Percentiles rank a stretch among this genome's conserved stretches.
Evolutionary conservation across 2,329 filamentous ascomycete species (phyloP).

Genomic region (Elsinoe australis): DNA sequence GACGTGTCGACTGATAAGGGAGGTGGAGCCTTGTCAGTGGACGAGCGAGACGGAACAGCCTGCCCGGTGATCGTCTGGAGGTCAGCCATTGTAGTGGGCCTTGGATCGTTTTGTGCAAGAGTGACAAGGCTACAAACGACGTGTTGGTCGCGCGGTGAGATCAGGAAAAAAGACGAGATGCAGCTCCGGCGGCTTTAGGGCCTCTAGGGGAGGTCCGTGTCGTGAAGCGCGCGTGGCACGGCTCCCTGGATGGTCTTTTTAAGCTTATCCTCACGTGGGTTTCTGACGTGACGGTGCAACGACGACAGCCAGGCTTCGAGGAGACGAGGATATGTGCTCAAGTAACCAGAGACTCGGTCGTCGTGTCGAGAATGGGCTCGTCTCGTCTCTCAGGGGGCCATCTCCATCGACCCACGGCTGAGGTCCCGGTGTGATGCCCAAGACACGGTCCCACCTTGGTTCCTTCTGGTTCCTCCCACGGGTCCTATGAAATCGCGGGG

Average conservation of each 20-base stretch:
- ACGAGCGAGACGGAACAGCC: neutral
- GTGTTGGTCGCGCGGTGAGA: constrained; percentile 6
- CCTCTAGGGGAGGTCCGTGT: constrained; percentile 14
- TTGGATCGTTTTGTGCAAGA: neutral
- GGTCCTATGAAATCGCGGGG: constrained; percentile 2
- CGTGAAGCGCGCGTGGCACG: constrained; percentile 7
- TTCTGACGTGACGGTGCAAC: neutral
- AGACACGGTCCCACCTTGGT: neutral
- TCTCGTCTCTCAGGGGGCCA: too few relatives aligned
- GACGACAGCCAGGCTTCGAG: neutral
- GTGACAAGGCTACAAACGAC: constrained; percentile 7
- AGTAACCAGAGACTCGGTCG: too few relatives aligned
- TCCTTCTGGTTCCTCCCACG: neutral
- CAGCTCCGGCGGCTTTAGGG: too few relatives aligned
- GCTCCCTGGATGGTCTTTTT: constrained; percentile 2
- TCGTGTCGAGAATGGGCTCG: too few relatives aligned
- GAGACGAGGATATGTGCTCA: constrained; percentile 8
- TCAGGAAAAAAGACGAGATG: constrained; percentile 12
- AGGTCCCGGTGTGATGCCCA: constrained; percentile 5
- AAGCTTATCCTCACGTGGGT: constrained; percentile 8
- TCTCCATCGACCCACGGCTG: constrained; percentile 3
- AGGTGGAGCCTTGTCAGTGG: constrained; percentile 10
- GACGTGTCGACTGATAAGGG: constrained; percentile 8
- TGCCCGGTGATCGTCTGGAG: neutral
- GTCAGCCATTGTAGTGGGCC: constrained; percentile 10